Evolutionary conservation across 129 eudicot species (phyloP).

Genomic region (Arctium lappa): DNA sequence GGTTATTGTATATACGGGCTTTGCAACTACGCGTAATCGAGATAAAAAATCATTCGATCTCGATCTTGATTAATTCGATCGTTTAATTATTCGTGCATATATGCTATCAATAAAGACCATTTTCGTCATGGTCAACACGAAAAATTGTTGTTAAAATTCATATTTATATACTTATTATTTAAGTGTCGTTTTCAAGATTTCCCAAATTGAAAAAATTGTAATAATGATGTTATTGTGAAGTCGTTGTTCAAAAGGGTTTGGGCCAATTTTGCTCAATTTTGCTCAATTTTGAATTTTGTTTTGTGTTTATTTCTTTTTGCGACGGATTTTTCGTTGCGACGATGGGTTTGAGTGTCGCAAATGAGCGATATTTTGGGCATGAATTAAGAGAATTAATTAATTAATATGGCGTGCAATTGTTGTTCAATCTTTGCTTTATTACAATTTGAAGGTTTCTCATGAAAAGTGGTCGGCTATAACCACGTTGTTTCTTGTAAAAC

Average conservation of each 20-base stretch:
- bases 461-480: slow-evolving; percentile 21
- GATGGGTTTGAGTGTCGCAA: background rate
- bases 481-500: slow-evolving; percentile 26
- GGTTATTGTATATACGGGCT: slow-evolving; percentile 64
- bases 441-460: slow-evolving; percentile 7
- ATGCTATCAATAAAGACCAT: slow-evolving; percentile 19
- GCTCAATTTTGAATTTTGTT: slow-evolving; percentile 9
- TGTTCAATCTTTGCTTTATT: slow-evolving; percentile 33
- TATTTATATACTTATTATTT: background rate
- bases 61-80: slow-evolving; percentile 3
- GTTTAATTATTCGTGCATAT: slow-evolving; percentile 12
- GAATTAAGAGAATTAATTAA: background rate
- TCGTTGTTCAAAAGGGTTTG: slow-evolving; percentile 18
- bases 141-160: slow-evolving; percentile 1
- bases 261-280: slow-evolving; percentile 33
- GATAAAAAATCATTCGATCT: background rate
- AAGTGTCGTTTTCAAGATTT: slow-evolving; percentile 13
- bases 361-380: slow-evolving; percentile 1
- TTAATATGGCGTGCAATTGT: slow-evolving; percentile 15
- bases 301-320: background rate
- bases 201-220: slow-evolving; percentile 1
- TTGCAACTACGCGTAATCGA: slow-evolving; percentile 53
- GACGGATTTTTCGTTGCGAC: background rate
- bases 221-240: slow-evolving; percentile 16
- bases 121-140: slow-evolving; percentile 14